Percentiles rank a stretch among this genome's conserved stretches.
Conservation (phyloP, 257 asterid species). For the Solanum etuberosum region DNA sequence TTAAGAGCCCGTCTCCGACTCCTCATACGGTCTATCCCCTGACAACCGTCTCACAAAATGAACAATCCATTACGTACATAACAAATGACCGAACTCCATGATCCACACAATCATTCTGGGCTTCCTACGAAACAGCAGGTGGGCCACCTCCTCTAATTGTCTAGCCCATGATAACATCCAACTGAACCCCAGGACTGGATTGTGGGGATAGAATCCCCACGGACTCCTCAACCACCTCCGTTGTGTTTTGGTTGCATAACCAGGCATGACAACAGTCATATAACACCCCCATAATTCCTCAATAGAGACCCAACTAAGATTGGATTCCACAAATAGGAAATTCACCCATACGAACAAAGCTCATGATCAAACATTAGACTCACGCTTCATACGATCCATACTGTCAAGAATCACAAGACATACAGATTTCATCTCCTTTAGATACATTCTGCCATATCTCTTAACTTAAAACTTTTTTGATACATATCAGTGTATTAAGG, state of each 20-base stretch:
- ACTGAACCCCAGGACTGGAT: neutral
- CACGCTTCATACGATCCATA: neutral
- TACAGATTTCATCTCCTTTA: neutral
- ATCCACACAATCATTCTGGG: neutral
- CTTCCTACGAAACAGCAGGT: neutral
- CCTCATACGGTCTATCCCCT: neutral
- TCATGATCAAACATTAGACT: neutral
- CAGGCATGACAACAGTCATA: neutral
- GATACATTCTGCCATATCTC: neutral
- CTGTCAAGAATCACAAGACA: neutral
- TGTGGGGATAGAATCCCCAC: neutral
- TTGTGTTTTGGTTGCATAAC: neutral
- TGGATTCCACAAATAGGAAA: neutral
- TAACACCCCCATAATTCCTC: neutral
- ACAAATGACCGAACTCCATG: neutral
- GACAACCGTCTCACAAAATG: neutral
- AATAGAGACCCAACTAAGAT: neutral
- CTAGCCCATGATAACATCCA: neutral
- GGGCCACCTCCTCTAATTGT: neutral
- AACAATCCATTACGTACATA: neutral
- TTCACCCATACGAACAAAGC: neutral
- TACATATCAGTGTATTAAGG: neutral
- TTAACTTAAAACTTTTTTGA: neutral
- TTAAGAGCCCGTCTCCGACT: neutral
- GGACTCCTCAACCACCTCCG: neutral